These are phyloP conservation scores for Fusarium sambucinum DNA, from an alignment of 2,329 filamentous ascomycete species.

Conservation along the genomic window DNA sequence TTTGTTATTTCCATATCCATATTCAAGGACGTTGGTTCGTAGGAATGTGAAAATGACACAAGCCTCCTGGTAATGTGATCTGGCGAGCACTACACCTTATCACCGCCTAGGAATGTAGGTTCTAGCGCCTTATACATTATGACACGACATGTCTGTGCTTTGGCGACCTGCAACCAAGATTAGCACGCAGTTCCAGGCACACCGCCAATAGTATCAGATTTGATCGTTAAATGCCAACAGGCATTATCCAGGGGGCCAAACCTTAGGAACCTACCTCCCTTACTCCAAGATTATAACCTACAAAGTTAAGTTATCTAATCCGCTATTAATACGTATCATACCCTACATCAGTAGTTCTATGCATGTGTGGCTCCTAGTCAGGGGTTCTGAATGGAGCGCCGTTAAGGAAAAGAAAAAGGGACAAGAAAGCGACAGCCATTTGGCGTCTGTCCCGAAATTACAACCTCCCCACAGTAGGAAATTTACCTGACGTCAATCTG, in stretches of 20 bases:
- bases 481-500: constrained; percentile 44
- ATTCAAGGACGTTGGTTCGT: constrained; percentile 21
- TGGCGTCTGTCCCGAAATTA: constrained; percentile 38
- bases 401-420: constrained; percentile 15
- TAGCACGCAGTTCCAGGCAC: background rate
- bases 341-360: constrained; percentile 29
- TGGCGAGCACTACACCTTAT: constrained; percentile 19
- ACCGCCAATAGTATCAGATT: constrained; percentile 1
- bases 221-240: constrained; percentile 15
- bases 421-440: constrained; percentile 12
- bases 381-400: constrained; percentile 18
- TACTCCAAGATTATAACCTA: constrained; percentile 5
- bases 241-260: constrained; percentile 28
- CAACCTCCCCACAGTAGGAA: constrained; percentile 36
- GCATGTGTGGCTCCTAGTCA: constrained; percentile 34
- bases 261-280: constrained; percentile 5
- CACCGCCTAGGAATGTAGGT: constrained; percentile 30
- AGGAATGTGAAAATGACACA: constrained; percentile 29
- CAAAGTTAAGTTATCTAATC: constrained; percentile 6
- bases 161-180: constrained; percentile 5
- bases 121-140: constrained; percentile 7
- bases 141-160: constrained; percentile 13
- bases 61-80: constrained; percentile 6
- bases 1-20: constrained; percentile 2
- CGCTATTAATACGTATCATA: constrained; percentile 19